Base-by-base conservation (phyloP, 495 filamentous ascomycete genomes). In the Hypoxylon lenormandii region DNA sequence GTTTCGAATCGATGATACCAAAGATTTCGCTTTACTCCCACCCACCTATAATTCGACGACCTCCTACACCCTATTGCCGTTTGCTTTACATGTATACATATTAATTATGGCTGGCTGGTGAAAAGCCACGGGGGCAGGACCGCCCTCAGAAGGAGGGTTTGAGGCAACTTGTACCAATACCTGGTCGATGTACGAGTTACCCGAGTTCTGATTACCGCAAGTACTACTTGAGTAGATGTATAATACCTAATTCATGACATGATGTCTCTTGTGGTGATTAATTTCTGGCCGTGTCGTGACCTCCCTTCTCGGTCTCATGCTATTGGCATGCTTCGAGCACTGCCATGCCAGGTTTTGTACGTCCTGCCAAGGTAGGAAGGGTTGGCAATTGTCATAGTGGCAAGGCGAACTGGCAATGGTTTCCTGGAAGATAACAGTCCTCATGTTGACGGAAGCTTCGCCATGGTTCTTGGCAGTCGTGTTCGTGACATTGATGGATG, bases 1-100 rank as follows among this genome's bases (percentile, higher is more conserved):
- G 66, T 56, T 72, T 76, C 69, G 60, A 64, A 74, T 50, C 68
- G 62, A 76, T 72, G 72, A 76, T 76, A 74, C 68, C 74, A 70
- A 68, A 67, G 16, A 72, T 52, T 51, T 49, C 47, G 48, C 33
- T 50, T 52, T 60, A 63, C 46, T 47, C 42, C 37, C 51, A 37
- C 12, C 59, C 36, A 28, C 42, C 21, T 45, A 56, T 68, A 67
- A 63, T 72, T 64, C 38, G 40, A 64, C 53, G 2, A 26, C 23
- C 23, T 5, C 2, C 23, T 43, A 38, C 30, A 5, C 40, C 58
- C 42, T 42, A 57, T 66, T 59, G 28, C 36, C 49, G 7, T 65
- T 72, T 43, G 40, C 46, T 19, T 69, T 51, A n/a, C 28, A 21
- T 60, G 55, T 33, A 51, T 56, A 51, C 56, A 52, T 66, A 66